Percentiles rank a stretch among this genome's conserved stretches.
Evolutionary conservation across 108 stramenopile species (phyloP).

Genomic region (Nitzschia sp.): DNA sequence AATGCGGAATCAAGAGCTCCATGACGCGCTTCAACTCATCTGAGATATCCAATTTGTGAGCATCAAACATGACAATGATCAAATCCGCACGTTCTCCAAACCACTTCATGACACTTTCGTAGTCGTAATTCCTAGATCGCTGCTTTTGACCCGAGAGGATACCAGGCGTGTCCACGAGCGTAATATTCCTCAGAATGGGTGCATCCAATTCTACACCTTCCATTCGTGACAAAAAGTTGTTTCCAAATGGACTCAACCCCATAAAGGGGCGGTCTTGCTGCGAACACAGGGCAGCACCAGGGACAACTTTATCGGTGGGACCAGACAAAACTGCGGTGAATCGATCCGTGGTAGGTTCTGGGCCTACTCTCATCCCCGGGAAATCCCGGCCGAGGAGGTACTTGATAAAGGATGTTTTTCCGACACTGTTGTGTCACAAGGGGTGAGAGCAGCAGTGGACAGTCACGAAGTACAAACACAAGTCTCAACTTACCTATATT

Average conservation of each 20-base stretch:
- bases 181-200: conserved; percentile 85
- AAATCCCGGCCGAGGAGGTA: conserved; percentile 91
- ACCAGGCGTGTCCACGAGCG: conserved; percentile 98
- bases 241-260: conserved; percentile 94
- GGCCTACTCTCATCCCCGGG: conserved; percentile 95
- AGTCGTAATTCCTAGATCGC: conserved; percentile 91
- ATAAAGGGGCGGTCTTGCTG: conserved; percentile 92
- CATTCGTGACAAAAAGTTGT: conserved; percentile 92
- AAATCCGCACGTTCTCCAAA: conserved; percentile 97
- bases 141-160: conserved; percentile 98
- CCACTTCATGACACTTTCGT: conserved; percentile 94
- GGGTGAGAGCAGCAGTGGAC: too few relatives aligned
- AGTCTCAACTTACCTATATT: conserved; percentile 67
- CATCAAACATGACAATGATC: conserved; percentile 97
- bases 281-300: conserved; percentile 92
- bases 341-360: conserved; percentile 94
- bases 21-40: conserved; percentile 93
- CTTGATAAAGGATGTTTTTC: conserved; percentile 93
- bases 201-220: conserved; percentile 85
- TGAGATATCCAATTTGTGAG: conserved; percentile 95
- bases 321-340: conserved; percentile 80
- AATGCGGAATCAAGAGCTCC: conserved; percentile 81
- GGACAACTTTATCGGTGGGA: conserved; percentile 78
- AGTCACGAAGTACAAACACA: too few relatives aligned
- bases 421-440: conserved; percentile 82